Percentiles rank a stretch among this genome's conserved stretches.
phyloP scores from a whole-genome alignment of 768 basidiomycete genomes.

The Lactarius sp. region DNA sequence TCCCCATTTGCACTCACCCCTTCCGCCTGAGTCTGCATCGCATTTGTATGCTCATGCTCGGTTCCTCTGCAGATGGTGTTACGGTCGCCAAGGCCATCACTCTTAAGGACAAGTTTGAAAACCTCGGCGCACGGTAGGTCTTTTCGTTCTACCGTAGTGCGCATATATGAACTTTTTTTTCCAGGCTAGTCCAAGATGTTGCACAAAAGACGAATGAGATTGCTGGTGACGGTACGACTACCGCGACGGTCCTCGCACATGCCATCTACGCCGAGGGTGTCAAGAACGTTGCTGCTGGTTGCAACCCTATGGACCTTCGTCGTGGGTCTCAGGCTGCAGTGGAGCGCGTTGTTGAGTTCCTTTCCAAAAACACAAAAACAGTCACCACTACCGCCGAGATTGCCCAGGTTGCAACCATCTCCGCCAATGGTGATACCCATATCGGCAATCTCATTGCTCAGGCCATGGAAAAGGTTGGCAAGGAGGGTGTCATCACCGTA shows the following conservation, averaged over 20 bases:
- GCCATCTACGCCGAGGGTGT: conserved; percentile 99
- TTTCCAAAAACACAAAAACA: conserved; percentile 81
- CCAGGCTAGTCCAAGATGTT: conserved; percentile 89
- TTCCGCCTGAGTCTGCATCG: background rate
- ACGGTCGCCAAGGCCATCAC: conserved; percentile 94
- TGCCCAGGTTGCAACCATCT: conserved; percentile 89
- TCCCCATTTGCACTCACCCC: background rate
- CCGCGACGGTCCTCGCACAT: conserved; percentile 92
- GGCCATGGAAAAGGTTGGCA: conserved; percentile 99
- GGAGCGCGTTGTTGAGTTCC: conserved; percentile 83
- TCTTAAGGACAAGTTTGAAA: conserved; percentile 97
- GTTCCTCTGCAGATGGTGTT: conserved; percentile 71
- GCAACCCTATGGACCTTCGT: conserved; percentile 99
- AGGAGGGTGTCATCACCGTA: conserved; percentile 99
- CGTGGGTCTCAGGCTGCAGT: conserved; percentile 97
- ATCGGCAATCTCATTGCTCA: conserved; percentile 94
- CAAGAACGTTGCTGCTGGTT: conserved; percentile 98
- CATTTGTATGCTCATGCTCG: background rate
- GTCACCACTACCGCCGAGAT: conserved; percentile 98
- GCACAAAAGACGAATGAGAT: conserved; percentile 95
- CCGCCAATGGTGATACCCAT: conserved; percentile 72
- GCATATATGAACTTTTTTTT: conserved; percentile 8
- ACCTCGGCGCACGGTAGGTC: conserved; percentile 90
- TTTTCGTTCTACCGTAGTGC: background rate
- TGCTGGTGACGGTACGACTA: conserved; percentile 97